Conservation (phyloP, 2,329 filamentous ascomycete species). For the Didymella exigua region DNA sequence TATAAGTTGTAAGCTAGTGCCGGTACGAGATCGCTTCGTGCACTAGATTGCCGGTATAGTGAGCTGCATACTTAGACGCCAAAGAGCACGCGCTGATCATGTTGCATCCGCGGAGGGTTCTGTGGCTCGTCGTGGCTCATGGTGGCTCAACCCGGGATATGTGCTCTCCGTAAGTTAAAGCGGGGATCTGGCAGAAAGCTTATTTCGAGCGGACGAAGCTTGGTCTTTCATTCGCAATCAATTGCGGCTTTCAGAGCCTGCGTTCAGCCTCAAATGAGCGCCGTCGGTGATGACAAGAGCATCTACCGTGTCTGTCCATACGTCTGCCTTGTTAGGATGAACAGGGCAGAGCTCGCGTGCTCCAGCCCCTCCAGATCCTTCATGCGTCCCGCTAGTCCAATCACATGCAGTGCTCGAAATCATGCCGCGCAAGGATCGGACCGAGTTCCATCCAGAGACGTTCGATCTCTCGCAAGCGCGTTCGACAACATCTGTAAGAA, state of each 20-base stretch:
- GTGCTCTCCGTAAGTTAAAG: neutral
- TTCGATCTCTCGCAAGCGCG: neutral
- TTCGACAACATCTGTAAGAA: neutral
- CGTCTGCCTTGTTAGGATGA: neutral
- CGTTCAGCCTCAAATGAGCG: neutral
- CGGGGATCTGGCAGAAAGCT: slow-evolving; percentile 18
- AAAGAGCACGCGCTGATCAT: no score
- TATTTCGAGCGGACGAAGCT: slow-evolving; percentile 12
- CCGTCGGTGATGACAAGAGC: neutral
- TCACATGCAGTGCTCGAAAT: slow-evolving; percentile 4
- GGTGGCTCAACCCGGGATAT: slow-evolving; percentile 8
- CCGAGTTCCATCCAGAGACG: neutral
- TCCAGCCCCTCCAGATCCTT: slow-evolving; percentile 5
- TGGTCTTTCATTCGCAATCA: neutral
- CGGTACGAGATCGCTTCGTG: no score
- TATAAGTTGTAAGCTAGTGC: no score
- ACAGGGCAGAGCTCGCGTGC: slow-evolving; percentile 8
- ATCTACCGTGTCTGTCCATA: neutral
- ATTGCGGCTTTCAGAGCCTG: neutral
- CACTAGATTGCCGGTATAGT: no score
- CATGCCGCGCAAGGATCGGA: slow-evolving; percentile 11
- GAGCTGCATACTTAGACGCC: neutral
- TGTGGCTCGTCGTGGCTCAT: slow-evolving; percentile 10
- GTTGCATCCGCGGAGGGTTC: neutral
- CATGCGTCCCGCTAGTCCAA: slow-evolving; percentile 6